Evolutionary conservation across 441 rosid genomes (phyloP), one percentile per base, ranked within the genome.

Genomic region (Corymbia calophylla): DNA sequence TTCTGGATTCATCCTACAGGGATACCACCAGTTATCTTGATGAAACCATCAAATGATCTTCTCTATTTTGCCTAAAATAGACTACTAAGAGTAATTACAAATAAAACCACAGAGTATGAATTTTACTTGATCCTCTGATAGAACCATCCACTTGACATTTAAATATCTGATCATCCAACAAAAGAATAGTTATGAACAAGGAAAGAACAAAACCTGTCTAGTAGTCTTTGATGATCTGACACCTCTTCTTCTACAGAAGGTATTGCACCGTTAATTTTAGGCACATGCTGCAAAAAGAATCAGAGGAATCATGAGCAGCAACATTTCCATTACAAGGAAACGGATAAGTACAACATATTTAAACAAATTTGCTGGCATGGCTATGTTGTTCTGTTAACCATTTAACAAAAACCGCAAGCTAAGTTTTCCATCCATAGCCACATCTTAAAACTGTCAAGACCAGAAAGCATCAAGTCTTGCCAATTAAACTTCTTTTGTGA

Each of bases 191-290:
- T 77, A 39, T 44, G 84, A 77, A 77, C 18, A 44, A 77, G n/a
- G n/a, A 53, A 39, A 62, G 80, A 18, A 64, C 32, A 35, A 92
- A 53, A 97, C 99, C 99, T 97, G 91, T 98, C 97, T 55, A 93
- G 95, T 44, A 98, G 95, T 91, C 99, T 94, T 92, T 97, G 94
- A 92, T 96, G 99, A 93, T 96, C 97, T 84, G 99, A 96, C 39
- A 94, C 89, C 92, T 94, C 96, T 90, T 96, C 97, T 90, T 98
- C 99, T 89, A 89, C 95, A 49, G 98, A 92, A 4, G 99, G 99
- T 70, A 98, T 87, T 87, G 95, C 96, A 23, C 99, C 98, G 93
- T 98, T 97, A 87, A 93, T 95, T 94, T 95, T 98, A 25, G 99
- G 99, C 53, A 97, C 95, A 89, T 97, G 99, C 99, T 98, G 94